A percentile compares a stretch with the other conserved stretches of the same genome.
Conservation (phyloP, 495 filamentous ascomycete species). For the Poronia punctata region DNA sequence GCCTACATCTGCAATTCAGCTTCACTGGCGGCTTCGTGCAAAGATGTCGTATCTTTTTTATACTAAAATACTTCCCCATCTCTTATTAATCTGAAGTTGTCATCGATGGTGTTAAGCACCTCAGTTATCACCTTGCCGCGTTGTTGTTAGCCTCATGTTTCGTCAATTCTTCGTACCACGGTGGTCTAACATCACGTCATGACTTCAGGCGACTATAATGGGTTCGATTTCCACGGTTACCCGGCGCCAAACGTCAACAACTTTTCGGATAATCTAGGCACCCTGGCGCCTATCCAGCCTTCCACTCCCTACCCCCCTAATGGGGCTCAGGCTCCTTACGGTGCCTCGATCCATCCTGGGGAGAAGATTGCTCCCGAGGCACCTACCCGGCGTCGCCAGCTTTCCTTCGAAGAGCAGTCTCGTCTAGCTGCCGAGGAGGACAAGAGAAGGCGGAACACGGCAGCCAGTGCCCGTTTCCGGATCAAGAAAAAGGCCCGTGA, state of each 20-base stretch:
- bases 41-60: too few species aligned
- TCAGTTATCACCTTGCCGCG: constrained; percentile 14
- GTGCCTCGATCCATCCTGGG: constrained; percentile 31
- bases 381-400: constrained; percentile 28
- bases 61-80: constrained; percentile 3
- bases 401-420: constrained; percentile 60
- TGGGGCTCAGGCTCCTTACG: constrained; percentile 37
- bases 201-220: constrained; percentile 45
- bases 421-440: constrained; percentile 88
- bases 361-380: constrained; percentile 46
- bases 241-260: constrained; percentile 39
- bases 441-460: constrained; percentile 93
- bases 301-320: constrained; percentile 30
- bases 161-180: constrained; percentile 14
- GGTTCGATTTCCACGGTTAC: constrained; percentile 41
- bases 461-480: constrained; percentile 88
- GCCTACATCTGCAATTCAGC: constrained; percentile 6
- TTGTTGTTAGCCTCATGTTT: constrained; percentile 15
- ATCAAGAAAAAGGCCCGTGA: constrained; percentile 99
- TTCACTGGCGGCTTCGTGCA: too few species aligned
- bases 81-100: constrained; percentile 17
- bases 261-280: constrained; percentile 36
- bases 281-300: constrained; percentile 43
- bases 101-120: constrained; percentile 23
- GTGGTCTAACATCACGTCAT: constrained; percentile 29